phyloP scores from a whole-genome alignment of 805 yeast genomes.

The Kuraishia capsulata region DNA sequence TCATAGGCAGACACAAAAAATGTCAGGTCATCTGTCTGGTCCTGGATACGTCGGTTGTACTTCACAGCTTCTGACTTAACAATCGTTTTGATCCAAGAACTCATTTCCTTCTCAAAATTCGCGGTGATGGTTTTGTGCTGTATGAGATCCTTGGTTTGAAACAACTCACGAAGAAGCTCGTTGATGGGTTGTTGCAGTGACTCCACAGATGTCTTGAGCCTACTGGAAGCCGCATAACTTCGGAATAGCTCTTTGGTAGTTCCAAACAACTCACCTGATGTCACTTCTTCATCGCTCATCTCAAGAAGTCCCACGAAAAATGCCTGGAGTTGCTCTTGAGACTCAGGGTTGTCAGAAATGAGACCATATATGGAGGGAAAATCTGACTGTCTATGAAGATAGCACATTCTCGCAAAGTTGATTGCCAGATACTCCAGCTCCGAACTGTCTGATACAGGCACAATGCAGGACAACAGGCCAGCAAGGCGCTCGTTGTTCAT shows the following conservation, averaged over 20 bases:
- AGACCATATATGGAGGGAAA: not conserved
- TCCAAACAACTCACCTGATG: not conserved
- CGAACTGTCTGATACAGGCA: conserved; percentile 6
- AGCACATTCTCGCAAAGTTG: conserved; percentile 3
- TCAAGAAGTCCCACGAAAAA: not conserved
- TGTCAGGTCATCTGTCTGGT: conserved; percentile 50
- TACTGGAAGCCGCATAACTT: not conserved
- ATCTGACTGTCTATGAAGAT: conserved; percentile 1
- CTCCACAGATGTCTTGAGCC: not conserved
- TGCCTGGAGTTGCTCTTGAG: not conserved
- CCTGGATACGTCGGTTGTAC: conserved; percentile 50
- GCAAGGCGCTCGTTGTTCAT: conserved; percentile 23
- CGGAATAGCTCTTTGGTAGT: not conserved
- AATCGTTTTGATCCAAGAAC: conserved; percentile 24
- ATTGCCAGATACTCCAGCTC: conserved; percentile 3
- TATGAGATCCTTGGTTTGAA: not conserved
- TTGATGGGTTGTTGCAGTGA: too few relatives aligned
- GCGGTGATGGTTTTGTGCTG: not conserved
- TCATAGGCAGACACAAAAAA: conserved; percentile 40
- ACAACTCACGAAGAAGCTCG: not conserved
- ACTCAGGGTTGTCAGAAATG: not conserved
- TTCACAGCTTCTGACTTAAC: conserved; percentile 36
- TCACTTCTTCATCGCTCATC: not conserved
- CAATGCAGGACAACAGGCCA: conserved; percentile 16
- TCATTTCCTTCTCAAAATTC: not conserved